These are phyloP conservation scores for Chlorencoelia australis DNA, from an alignment of 2,329 filamentous ascomycete genomes.

Conservation along the genomic window DNA sequence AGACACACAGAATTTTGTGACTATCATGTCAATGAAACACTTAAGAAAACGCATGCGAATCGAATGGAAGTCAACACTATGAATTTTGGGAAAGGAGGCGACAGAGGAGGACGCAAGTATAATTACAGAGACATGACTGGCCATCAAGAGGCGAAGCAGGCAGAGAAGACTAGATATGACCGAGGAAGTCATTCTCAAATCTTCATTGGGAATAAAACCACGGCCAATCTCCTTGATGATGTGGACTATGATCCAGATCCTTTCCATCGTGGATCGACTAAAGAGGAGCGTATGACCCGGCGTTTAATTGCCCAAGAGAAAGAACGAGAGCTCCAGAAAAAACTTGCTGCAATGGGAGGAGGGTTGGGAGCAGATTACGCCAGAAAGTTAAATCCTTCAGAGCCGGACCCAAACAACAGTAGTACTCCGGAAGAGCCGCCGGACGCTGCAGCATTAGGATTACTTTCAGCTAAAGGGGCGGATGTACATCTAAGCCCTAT, in stretches of 20 bases:
- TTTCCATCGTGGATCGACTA: conserved; percentile 43
- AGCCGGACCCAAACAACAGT: conserved; percentile 3
- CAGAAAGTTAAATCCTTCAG: conserved; percentile 24
- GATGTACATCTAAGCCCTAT: conserved; percentile 47
- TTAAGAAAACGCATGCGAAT: conserved; percentile 56
- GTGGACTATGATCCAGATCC: conserved; percentile 46
- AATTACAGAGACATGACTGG: conserved; percentile 18
- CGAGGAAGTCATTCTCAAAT: conserved; percentile 46
- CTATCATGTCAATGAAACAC: conserved; percentile 75
- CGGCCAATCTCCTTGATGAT: conserved; percentile 56
- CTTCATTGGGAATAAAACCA: conserved; percentile 41
- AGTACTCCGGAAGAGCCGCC: conserved; percentile 23
- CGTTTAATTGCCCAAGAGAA: conserved; percentile 57
- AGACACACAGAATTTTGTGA: conserved; percentile 87
- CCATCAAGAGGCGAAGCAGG: conserved; percentile 18
- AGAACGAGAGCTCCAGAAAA: conserved; percentile 62
- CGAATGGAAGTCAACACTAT: conserved; percentile 74
- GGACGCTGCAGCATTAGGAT: conserved; percentile 37
- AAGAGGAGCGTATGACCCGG: conserved; percentile 55
- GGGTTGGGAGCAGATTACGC: conserved; percentile 66
- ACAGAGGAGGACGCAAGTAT: conserved; percentile 22
- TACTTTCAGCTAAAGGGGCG: conserved; percentile 30
- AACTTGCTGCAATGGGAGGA: conserved; percentile 52
- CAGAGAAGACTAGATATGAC: conserved; percentile 41
- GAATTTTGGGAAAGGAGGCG: conserved; percentile 34